phyloP scores from a whole-genome alignment of 495 filamentous ascomycete genomes.

The Neurospora cerealis region DNA sequence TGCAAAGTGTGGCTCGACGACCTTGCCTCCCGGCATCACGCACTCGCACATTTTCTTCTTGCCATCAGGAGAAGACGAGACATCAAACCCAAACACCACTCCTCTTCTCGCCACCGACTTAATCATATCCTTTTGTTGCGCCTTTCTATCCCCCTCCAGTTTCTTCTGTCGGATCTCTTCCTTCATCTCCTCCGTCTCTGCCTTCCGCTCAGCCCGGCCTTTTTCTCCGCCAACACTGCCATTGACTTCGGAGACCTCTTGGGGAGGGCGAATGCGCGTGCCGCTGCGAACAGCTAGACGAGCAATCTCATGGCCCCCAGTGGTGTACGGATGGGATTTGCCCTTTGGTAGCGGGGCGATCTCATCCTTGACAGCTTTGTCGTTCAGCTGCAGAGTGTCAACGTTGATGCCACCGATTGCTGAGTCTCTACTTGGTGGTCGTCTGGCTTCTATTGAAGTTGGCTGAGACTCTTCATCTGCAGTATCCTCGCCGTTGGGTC shows the following conservation, averaged over 20 bases:
- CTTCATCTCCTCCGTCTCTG: constrained; percentile 27
- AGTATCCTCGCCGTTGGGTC: not conserved
- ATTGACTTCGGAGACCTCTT: constrained; percentile 29
- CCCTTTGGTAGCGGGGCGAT: not conserved
- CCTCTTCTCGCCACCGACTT: constrained; percentile 32
- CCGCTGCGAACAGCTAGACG: constrained; percentile 9
- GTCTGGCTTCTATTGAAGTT: not conserved
- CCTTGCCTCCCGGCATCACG: constrained; percentile 26
- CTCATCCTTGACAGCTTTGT: not conserved
- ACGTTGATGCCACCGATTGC: not conserved
- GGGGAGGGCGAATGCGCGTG: constrained; percentile 25
- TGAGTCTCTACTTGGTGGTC: not conserved
- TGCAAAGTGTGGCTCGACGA: constrained; percentile 34
- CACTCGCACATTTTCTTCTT: constrained; percentile 13
- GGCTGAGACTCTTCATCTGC: not conserved
- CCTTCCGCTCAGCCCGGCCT: constrained; percentile 28
- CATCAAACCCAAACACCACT: constrained; percentile 35
- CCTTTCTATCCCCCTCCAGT: constrained; percentile 9
- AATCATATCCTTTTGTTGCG: constrained; percentile 32
- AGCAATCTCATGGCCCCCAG: not conserved
- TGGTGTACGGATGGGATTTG: not conserved
- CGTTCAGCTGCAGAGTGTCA: not conserved
- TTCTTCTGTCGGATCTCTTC: constrained; percentile 20
- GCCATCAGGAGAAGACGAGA: not conserved
- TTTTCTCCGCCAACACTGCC: constrained; percentile 34